Evolutionary conservation across 139 green algal species (phyloP).

Genomic region (Axilococcus clingmanii): DNA sequence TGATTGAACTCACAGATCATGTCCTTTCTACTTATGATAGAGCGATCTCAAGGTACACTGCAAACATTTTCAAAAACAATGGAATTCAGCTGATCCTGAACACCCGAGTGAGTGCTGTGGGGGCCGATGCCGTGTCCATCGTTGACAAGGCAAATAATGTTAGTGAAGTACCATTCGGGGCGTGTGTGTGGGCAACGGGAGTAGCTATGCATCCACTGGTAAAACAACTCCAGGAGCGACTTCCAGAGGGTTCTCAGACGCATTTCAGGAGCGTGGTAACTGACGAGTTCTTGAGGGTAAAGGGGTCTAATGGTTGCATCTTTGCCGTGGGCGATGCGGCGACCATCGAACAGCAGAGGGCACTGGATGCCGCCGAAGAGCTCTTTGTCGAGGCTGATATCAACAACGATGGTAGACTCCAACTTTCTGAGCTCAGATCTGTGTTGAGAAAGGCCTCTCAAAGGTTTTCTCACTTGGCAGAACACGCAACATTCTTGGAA

Average conservation of each 20-base stretch:
- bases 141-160: conserved; percentile 36
- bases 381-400: conserved; percentile 47
- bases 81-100: conserved; percentile 66
- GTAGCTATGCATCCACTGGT: conserved; percentile 85
- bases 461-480: conserved; percentile 70
- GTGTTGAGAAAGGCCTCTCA: conserved; percentile 44
- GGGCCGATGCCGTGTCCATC: conserved; percentile 32
- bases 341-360: conserved; percentile 69
- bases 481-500: conserved; percentile 70
- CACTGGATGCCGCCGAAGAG: conserved; percentile 38
- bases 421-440: conserved; percentile 40
- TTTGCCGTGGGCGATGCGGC: conserved; percentile 77
- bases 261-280: conserved; percentile 80
- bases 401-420: conserved; percentile 42
- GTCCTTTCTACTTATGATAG: conserved; percentile 87
- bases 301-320: conserved; percentile 68
- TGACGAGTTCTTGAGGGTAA: conserved; percentile 71
- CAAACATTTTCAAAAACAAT: conserved; percentile 34
- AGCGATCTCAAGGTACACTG: conserved; percentile 70
- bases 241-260: conserved; percentile 56
- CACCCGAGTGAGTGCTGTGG: conserved; percentile 50
- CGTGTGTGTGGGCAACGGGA: conserved; percentile 84
- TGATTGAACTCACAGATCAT: conserved; percentile 84
- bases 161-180: conserved; percentile 65
- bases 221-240: conserved; percentile 58